phyloP scores from a whole-genome alignment of 805 yeast species.

The Spathaspora passalidarum region DNA sequence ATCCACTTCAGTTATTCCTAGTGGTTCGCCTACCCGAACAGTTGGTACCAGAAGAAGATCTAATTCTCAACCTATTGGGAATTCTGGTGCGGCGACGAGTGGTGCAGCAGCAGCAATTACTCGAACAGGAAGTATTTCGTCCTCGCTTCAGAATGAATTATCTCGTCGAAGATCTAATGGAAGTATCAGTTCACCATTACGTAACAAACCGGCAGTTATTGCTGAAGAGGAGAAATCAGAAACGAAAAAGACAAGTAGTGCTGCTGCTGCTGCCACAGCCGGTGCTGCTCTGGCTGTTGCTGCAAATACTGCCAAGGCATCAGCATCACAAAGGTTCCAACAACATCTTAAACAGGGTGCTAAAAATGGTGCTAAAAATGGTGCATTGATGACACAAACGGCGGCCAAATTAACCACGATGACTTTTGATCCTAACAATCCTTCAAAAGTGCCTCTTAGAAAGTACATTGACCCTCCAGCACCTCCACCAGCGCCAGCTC shows the following conservation, averaged over 20 bases:
- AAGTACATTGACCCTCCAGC: slow-evolving; percentile 14
- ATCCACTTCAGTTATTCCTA: slow-evolving; percentile 10
- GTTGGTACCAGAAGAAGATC: slow-evolving; percentile 27
- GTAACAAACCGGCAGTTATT: not conserved
- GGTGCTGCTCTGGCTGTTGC: slow-evolving; percentile 13
- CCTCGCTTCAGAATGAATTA: slow-evolving; percentile 1
- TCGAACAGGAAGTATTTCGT: slow-evolving; percentile 9
- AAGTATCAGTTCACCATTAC: slow-evolving; percentile 7
- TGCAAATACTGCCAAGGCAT: slow-evolving; percentile 13
- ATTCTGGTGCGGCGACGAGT: slow-evolving; percentile 17
- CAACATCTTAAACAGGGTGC: slow-evolving; percentile 28
- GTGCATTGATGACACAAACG: slow-evolving; percentile 36
- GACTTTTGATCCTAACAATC: slow-evolving; percentile 38
- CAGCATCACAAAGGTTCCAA: slow-evolving; percentile 38
- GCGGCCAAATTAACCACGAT: slow-evolving; percentile 33
- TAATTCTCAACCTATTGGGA: slow-evolving; percentile 31
- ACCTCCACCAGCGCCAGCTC: slow-evolving; percentile 1
- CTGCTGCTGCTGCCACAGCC: slow-evolving; percentile 7
- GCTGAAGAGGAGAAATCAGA: too few species aligned
- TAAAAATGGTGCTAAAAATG: slow-evolving; percentile 31
- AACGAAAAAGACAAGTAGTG: not conserved
- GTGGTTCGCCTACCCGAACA: not conserved
- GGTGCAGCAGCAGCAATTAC: slow-evolving; percentile 35
- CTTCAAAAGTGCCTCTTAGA: slow-evolving; percentile 19
- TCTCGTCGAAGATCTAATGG: slow-evolving; percentile 17